A percentile compares a stretch with the other conserved stretches of the same genome.
phyloP scores from a whole-genome alignment of 768 basidiomycete genomes.

The Glaciozyma antarctica region DNA sequence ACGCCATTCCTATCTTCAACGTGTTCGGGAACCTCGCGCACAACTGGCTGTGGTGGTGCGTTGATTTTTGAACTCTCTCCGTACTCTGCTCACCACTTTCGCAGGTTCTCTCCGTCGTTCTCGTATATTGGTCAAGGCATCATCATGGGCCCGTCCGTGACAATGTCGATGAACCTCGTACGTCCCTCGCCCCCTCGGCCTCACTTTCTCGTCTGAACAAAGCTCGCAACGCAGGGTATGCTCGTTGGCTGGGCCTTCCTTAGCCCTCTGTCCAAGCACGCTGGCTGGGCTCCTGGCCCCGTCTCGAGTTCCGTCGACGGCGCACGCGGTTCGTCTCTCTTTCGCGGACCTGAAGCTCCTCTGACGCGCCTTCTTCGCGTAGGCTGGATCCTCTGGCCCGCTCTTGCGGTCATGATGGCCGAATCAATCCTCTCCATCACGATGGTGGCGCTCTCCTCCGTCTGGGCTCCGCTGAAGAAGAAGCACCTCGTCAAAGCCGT shows the following conservation, averaged over 20 bases:
- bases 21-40: conserved; percentile 69
- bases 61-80: neutral
- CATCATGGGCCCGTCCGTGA: conserved; percentile 95
- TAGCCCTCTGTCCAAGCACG: conserved; percentile 71
- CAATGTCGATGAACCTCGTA: conserved; percentile 83
- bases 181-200: conserved; percentile 29
- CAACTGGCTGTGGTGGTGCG: conserved; percentile 75
- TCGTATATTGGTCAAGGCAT: conserved; percentile 66
- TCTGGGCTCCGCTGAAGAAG: conserved; percentile 53
- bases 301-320: conserved; percentile 78
- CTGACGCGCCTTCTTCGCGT: neutral
- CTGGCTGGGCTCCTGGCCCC: conserved; percentile 88
- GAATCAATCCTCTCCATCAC: conserved; percentile 79
- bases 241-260: conserved; percentile 89
- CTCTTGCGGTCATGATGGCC: conserved; percentile 88
- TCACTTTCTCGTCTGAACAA: neutral
- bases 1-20: conserved; percentile 63
- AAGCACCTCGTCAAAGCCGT: conserved; percentile 79
- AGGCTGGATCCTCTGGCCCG: conserved; percentile 94
- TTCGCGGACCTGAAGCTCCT: neutral
- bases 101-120: conserved; percentile 69
- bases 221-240: conserved; percentile 60
- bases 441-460: conserved; percentile 50
- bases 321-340: conserved; percentile 48
- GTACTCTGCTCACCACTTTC: neutral